A percentile compares a stretch with the other conserved stretches of the same genome.
phyloP scores from a whole-genome alignment of 305 asterid genomes.

The Rubia balearica region DNA sequence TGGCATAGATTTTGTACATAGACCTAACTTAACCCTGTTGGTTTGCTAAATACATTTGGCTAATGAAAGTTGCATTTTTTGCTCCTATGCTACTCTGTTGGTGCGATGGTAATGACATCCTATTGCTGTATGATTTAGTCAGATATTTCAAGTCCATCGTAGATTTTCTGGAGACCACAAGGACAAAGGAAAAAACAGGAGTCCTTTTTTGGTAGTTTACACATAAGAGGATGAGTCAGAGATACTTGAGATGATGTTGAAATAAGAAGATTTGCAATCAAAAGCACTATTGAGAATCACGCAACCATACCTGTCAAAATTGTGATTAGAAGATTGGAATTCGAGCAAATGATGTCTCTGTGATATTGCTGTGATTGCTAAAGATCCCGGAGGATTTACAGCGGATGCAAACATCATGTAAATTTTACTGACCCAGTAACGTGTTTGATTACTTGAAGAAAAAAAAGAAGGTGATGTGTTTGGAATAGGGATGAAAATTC shows the following conservation, averaged over 20 bases:
- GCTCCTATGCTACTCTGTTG: not conserved
- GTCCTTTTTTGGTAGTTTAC: not conserved
- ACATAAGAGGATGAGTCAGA: not conserved
- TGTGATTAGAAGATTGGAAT: not conserved
- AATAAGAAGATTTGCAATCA: not conserved
- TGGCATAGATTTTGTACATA: constrained; percentile 78
- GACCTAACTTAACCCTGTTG: constrained; percentile 36
- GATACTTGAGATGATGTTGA: not conserved
- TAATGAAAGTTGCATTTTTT: not conserved
- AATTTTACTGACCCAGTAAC: not conserved
- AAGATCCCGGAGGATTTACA: constrained; percentile 30
- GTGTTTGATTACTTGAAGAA: too few relatives aligned
- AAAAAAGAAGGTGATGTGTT: too few relatives aligned
- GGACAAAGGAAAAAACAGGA: not conserved
- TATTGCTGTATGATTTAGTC: not conserved
- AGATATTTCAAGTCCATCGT: not conserved
- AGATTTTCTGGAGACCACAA: not conserved
- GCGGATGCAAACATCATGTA: not conserved
- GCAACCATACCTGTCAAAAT: constrained; percentile 5
- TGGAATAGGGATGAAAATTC: too few relatives aligned
- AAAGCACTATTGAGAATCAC: constrained; percentile 7
- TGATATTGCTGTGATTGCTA: constrained; percentile 45
- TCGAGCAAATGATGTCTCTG: constrained; percentile 35
- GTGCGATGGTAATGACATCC: too few relatives aligned
- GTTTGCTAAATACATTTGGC: constrained; percentile 3